A percentile compares a stretch with the other conserved stretches of the same genome.
Evolutionary conservation across 2,329 filamentous ascomycete species (phyloP).

Genomic region (Colletotrichum kahawae): DNA sequence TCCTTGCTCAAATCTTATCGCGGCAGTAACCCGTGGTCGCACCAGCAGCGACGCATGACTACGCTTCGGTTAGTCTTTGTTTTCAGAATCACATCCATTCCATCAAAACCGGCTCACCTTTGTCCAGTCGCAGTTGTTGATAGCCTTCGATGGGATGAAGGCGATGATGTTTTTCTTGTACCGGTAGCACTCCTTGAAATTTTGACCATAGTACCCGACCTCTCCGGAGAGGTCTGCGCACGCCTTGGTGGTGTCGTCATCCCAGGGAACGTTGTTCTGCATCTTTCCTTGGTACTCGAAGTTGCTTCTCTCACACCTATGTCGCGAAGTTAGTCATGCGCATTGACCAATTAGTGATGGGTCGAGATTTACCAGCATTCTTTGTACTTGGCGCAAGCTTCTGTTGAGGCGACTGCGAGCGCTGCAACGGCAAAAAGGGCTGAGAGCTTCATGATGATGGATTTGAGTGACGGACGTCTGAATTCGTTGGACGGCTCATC

Average conservation of each 20-base stretch:
- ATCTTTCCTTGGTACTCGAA: not conserved
- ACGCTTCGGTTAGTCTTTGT: not conserved
- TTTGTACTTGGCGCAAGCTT: conserved; percentile 5
- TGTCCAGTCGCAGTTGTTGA: conserved; percentile 1
- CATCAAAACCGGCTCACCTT: not conserved
- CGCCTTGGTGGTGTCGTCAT: not conserved
- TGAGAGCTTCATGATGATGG: not conserved
- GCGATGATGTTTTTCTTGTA: not conserved
- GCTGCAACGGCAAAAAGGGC: not conserved
- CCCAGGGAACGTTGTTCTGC: not conserved
- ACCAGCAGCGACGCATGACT: not conserved
- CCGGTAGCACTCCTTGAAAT: not conserved
- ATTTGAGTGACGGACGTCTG: not conserved
- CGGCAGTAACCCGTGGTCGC: not conserved
- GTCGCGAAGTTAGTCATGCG: not conserved
- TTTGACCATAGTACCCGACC: not conserved
- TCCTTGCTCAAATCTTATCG: not conserved
- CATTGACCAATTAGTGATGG: not conserved
- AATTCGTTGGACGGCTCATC: rapidly evolving
- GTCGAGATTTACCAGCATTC: not conserved
- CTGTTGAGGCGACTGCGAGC: not conserved
- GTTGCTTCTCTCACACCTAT: not conserved
- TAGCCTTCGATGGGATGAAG: not conserved
- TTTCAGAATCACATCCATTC: not conserved
- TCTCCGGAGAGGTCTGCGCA: not conserved